Conservation (phyloP, 2,329 filamentous ascomycete genomes). For the Colletotrichum sp. region DNA sequence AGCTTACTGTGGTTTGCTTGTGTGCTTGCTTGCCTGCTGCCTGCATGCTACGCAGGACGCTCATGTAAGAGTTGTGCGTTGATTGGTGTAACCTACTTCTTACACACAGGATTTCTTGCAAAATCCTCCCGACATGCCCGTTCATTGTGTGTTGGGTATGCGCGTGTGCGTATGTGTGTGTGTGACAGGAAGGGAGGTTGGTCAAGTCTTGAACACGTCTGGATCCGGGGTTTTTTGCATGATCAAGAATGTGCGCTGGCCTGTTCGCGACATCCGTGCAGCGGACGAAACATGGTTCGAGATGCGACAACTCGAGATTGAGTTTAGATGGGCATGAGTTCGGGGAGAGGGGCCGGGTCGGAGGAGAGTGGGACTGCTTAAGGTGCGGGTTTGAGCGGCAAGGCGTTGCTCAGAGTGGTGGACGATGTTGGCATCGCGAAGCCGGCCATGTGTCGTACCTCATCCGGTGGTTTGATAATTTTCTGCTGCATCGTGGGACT, state of each 20-base stretch:
- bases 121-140: background rate
- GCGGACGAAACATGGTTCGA: slow-evolving; percentile 10
- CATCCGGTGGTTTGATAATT: background rate
- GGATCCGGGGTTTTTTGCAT: background rate
- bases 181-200: background rate
- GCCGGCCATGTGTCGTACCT: background rate
- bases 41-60: background rate
- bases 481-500: background rate
- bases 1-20: background rate
- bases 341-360: slow-evolving; percentile 8
- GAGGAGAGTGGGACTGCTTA: background rate
- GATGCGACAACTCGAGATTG: slow-evolving; percentile 17
- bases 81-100: background rate
- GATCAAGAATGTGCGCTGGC: background rate
- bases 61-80: background rate
- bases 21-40: background rate
- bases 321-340: slow-evolving; percentile 11
- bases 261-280: slow-evolving; percentile 8
- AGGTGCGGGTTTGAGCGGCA: background rate
- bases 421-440: background rate
- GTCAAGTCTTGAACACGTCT: background rate
- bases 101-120: background rate
- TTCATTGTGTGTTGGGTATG: background rate
- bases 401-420: background rate
- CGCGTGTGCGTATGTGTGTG: background rate